Conservation (phyloP, 139 green algal species). For the Protoeuglena noctilucae region DNA sequence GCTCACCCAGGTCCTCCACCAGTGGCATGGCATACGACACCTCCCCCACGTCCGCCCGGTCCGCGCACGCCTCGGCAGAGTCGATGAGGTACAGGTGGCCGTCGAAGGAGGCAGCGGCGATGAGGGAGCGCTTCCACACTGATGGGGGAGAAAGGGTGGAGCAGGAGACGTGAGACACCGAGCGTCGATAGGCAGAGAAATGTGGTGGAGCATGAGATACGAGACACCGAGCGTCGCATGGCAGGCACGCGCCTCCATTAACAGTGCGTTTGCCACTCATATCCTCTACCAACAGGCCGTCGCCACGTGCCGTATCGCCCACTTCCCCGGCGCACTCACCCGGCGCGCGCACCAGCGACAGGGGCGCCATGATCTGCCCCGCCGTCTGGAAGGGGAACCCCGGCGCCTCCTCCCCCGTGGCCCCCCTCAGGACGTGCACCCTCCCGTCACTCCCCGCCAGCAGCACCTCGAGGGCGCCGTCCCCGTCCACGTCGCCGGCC, state of each 20-base stretch:
- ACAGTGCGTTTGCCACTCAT: too few species aligned
- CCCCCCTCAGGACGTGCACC: conserved; percentile 56
- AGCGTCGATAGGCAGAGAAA: too few species aligned
- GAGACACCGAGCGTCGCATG: too few species aligned
- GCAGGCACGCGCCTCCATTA: too few species aligned
- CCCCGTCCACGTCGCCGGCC: conserved; percentile 61
- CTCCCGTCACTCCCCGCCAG: conserved; percentile 50
- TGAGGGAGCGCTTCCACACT: too few species aligned
- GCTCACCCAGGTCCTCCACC: conserved; percentile 72
- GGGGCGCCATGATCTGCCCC: too few species aligned
- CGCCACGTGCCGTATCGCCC: too few species aligned
- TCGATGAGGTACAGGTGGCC: conserved; percentile 81
- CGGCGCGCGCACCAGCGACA: too few species aligned
- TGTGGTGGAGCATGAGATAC: too few species aligned
- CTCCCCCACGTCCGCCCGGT: conserved; percentile 84
- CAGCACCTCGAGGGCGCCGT: conserved; percentile 65
- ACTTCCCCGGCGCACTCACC: too few species aligned
- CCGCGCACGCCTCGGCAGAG: conserved; percentile 40
- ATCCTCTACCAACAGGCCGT: too few species aligned
- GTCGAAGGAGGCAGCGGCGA: conserved; percentile 76
- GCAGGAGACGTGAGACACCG: conserved; percentile 1
- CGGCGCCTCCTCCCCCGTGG: conserved; percentile 27
- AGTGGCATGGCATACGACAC: conserved; percentile 71
- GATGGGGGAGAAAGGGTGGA: conserved; percentile 3
- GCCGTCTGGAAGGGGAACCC: conserved; percentile 69